Percentiles rank a stretch among this genome's conserved stretches.
Conservation (phyloP, 257 asterid genomes). For the Solanum bulbocastanum region DNA sequence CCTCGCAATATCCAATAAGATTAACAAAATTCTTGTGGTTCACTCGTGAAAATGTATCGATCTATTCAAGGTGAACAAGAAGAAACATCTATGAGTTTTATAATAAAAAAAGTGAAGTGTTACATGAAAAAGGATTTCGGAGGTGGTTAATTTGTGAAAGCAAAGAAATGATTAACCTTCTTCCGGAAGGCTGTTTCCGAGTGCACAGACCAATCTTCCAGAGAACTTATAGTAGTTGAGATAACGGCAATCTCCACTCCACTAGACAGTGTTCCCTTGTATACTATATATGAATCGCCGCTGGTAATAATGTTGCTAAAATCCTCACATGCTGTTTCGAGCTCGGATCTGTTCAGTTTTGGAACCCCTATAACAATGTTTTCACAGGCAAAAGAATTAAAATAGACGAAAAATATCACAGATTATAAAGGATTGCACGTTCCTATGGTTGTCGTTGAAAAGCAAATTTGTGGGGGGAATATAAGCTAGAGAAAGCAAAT, state of each 20-base stretch:
- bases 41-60: conserved; percentile 38
- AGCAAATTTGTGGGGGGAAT: neutral
- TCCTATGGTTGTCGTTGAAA: neutral
- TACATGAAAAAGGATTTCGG: neutral
- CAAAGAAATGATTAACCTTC: conserved; percentile 36
- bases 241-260: conserved; percentile 92
- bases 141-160: neutral
- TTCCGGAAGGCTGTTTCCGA: conserved; percentile 59
- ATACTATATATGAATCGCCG: conserved; percentile 34
- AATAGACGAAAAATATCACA: neutral
- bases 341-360: conserved; percentile 68
- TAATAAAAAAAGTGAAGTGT: neutral
- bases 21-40: conserved; percentile 78
- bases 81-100: neutral
- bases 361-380: conserved; percentile 58
- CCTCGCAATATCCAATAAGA: conserved; percentile 74
- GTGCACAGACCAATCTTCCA: conserved; percentile 60
- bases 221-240: conserved; percentile 52
- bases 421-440: neutral
- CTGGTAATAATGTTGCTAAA: conserved; percentile 70
- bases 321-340: conserved; percentile 91
- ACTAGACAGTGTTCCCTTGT: conserved; percentile 87
- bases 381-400: neutral
- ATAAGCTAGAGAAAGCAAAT: neutral
- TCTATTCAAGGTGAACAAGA: conserved; percentile 3